Evolutionary conservation across 768 basidiomycete genomes (phyloP).

Genomic region (Leccinum aurantiacum): DNA sequence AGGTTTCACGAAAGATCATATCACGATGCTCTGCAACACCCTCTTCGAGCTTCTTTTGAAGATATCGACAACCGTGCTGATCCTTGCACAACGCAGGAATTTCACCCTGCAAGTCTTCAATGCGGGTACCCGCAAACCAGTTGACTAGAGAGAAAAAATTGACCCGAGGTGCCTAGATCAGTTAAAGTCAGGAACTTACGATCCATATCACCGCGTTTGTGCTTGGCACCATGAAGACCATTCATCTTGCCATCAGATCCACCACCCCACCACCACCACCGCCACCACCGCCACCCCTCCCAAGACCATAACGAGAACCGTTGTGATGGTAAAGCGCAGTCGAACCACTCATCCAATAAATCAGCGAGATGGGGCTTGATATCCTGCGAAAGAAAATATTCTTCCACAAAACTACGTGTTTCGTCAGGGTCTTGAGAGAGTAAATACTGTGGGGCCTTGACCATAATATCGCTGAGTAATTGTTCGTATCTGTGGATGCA

Average conservation of each 20-base stretch:
- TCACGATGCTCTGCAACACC: constrained; percentile 94
- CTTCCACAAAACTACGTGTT: too few species aligned
- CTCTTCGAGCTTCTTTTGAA: constrained; percentile 99
- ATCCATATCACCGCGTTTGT: constrained; percentile 91
- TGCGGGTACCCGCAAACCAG: constrained; percentile 91
- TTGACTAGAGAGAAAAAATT: constrained; percentile 59
- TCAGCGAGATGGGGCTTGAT: too few species aligned
- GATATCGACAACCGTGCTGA: constrained; percentile 96
- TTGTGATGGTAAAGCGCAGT: constrained; percentile 79
- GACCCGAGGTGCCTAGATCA: not conserved
- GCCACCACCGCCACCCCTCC: constrained; percentile 38
- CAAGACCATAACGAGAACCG: constrained; percentile 72
- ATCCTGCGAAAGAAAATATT: too few species aligned
- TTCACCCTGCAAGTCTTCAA: constrained; percentile 95
- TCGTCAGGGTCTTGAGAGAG: too few species aligned
- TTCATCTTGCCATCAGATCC: constrained; percentile 81
- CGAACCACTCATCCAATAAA: constrained; percentile 45
- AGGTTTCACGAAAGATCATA: constrained; percentile 99
- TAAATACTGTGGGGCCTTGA: too few species aligned
- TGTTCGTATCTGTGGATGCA: too few species aligned
- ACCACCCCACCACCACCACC: constrained; percentile 46
- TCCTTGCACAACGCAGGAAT: constrained; percentile 95
- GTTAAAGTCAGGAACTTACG: constrained; percentile 57
- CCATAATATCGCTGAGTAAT: too few species aligned
- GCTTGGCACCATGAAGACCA: constrained; percentile 88